phyloP scores from a whole-genome alignment of 306 rosid genomes.

The Vicia villosa region DNA sequence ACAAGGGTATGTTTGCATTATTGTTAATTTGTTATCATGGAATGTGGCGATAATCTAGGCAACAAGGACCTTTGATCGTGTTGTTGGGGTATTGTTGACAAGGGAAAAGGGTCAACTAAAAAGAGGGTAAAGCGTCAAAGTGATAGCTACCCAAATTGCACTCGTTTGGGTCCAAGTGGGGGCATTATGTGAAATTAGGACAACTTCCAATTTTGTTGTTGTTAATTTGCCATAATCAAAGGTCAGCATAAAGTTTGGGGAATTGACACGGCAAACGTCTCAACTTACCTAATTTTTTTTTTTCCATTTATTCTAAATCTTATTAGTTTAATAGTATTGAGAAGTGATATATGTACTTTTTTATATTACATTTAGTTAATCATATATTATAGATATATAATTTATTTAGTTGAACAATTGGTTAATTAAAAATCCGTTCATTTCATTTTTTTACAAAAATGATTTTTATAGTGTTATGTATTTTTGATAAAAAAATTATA shows the following conservation, averaged over 20 bases:
- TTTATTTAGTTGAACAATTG: no score
- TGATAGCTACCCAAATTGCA: background rate
- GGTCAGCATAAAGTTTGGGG: conserved; percentile 34
- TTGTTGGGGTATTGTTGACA: conserved; percentile 27
- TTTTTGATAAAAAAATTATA: no score
- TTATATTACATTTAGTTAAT: no score
- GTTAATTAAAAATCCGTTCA: no score
- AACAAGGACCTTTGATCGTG: conserved; percentile 26
- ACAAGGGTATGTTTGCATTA: conserved; percentile 5
- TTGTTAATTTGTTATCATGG: conserved; percentile 4
- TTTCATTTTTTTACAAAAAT: no score
- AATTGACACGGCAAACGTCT: conserved; percentile 16
- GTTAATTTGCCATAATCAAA: conserved; percentile 2
- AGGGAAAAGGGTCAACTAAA: conserved; percentile 25
- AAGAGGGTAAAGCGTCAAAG: conserved; percentile 13
- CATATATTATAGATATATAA: no score
- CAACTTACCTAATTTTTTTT: background rate
- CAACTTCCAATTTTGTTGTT: conserved; percentile 2
- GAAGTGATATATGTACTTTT: no score
- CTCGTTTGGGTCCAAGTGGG: conserved; percentile 37
- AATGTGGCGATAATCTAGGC: conserved; percentile 36
- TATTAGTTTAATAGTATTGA: no score
- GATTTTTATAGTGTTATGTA: no score
- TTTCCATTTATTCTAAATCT: no score
- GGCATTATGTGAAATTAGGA: conserved; percentile 34